Percentiles rank a stretch among this genome's conserved stretches.
Conservation (phyloP, 2,329 filamentous ascomycete genomes). For the Curvularia sp. region DNA sequence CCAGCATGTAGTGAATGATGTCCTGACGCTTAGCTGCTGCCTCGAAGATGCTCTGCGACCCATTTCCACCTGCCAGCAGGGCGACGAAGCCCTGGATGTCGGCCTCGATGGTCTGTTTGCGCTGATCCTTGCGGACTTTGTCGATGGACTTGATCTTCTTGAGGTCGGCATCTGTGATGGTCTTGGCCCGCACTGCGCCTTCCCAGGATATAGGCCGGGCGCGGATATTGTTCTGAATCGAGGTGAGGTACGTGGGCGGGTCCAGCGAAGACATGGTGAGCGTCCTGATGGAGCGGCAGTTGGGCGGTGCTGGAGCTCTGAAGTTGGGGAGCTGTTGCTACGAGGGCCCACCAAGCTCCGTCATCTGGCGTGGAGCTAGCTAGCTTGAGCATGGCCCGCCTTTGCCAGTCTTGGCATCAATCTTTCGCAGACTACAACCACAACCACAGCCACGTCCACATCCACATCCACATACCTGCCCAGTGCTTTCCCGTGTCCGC, state of each 20-base stretch:
- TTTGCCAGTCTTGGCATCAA: conserved; percentile 41
- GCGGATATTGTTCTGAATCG: conserved; percentile 96
- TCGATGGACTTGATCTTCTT: conserved; percentile 96
- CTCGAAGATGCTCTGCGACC: conserved; percentile 79
- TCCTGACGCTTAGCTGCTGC: conserved; percentile 80
- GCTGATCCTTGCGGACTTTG: conserved; percentile 91
- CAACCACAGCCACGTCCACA: conserved; percentile 18
- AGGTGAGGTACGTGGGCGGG: conserved; percentile 84
- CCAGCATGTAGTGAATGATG: conserved; percentile 93
- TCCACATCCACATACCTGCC: not conserved
- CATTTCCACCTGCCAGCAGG: conserved; percentile 75
- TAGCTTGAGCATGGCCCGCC: conserved; percentile 21
- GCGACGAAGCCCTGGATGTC: conserved; percentile 81
- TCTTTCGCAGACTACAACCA: conserved; percentile 31
- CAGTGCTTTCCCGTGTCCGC: conserved; percentile 11
- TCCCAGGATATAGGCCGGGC: conserved; percentile 97
- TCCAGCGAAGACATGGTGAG: conserved; percentile 80
- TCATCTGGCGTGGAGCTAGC: conserved; percentile 41
- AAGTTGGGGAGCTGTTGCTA: conserved; percentile 33
- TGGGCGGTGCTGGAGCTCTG: conserved; percentile 7
- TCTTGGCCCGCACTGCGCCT: conserved; percentile 89
- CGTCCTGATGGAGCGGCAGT: conserved; percentile 9
- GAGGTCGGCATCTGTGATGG: conserved; percentile 91
- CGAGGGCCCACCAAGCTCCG: conserved; percentile 43
- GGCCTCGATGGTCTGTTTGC: conserved; percentile 79